These are phyloP conservation scores for Dimargaris cristalligena DNA, from an alignment of 192 early-diverging fungal genomes.

Conservation along the genomic window DNA sequence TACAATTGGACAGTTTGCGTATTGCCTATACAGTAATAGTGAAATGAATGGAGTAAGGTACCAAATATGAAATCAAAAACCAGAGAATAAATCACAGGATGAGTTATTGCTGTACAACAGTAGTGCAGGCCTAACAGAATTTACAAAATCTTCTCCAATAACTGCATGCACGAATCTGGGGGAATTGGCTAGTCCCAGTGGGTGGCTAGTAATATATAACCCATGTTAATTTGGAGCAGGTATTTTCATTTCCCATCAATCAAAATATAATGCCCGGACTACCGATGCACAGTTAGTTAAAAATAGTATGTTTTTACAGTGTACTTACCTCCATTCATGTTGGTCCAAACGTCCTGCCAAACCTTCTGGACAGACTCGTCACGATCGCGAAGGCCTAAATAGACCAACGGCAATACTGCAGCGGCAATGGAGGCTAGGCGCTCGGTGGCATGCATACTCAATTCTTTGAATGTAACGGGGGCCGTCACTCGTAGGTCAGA, in stretches of 20 bases:
- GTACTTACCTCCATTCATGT: conserved; percentile 39
- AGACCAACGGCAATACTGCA: conserved; percentile 50
- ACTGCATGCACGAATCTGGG: neutral
- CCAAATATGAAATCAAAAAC: no score
- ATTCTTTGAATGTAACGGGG: conserved; percentile 46
- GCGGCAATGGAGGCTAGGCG: conserved; percentile 31
- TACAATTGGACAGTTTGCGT: conserved; percentile 44
- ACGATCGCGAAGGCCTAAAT: conserved; percentile 47
- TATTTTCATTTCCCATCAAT: no score
- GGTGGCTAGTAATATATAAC: neutral
- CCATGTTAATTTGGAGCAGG: no score
- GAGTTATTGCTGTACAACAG: neutral
- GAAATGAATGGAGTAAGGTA: no score
- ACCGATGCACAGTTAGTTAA: no score
- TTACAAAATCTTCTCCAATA: neutral
- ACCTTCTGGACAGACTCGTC: conserved; percentile 31
- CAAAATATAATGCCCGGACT: no score
- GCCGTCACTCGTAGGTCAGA: conserved; percentile 51
- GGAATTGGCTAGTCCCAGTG: neutral
- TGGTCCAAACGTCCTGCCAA: conserved; percentile 66
- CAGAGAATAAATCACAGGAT: no score
- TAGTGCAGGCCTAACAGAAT: neutral
- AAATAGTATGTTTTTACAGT: neutral
- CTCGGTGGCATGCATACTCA: conserved; percentile 46
- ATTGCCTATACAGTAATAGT: no score